Conservation (phyloP, 2,329 filamentous ascomycete species). For the Alternaria incomplexa region DNA sequence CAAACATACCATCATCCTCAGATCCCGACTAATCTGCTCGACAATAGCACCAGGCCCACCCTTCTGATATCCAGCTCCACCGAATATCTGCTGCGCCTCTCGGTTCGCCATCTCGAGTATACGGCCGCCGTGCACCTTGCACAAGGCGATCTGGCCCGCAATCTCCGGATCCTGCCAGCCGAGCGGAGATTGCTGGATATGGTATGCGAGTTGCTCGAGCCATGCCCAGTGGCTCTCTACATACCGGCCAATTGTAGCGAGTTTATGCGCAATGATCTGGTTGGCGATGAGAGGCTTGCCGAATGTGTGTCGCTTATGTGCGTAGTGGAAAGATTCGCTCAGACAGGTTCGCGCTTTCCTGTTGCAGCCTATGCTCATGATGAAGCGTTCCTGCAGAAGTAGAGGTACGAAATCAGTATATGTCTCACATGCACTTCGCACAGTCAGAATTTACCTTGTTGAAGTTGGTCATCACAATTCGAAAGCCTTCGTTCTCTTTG, state of each 20-base stretch:
- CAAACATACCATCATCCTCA: slow-evolving; percentile 57
- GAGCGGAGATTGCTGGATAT: slow-evolving; percentile 55
- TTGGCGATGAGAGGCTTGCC: slow-evolving; percentile 64
- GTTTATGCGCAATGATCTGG: slow-evolving; percentile 66
- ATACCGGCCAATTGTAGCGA: slow-evolving; percentile 64
- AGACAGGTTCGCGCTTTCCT: slow-evolving; percentile 64
- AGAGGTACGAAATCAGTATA: too few relatives aligned
- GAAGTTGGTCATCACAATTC: slow-evolving; percentile 63
- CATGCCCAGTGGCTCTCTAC: slow-evolving; percentile 69
- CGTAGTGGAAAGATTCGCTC: slow-evolving; percentile 60
- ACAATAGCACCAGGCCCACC: slow-evolving; percentile 57
- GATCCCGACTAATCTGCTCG: slow-evolving; percentile 61
- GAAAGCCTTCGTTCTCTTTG: slow-evolving; percentile 62
- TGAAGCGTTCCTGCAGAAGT: slow-evolving; percentile 57
- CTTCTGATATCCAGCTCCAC: slow-evolving; percentile 60
- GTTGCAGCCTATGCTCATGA: slow-evolving; percentile 63
- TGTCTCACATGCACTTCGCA: too few relatives aligned
- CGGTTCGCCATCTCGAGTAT: slow-evolving; percentile 59
- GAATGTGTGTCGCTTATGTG: slow-evolving; percentile 62
- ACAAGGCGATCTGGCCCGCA: slow-evolving; percentile 49
- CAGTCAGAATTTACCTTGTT: slow-evolving; percentile 31
- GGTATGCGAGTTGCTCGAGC: slow-evolving; percentile 66
- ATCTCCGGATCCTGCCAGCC: slow-evolving; percentile 49
- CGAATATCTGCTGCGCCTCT: slow-evolving; percentile 63
- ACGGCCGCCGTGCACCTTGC: slow-evolving; percentile 59